Conservation (phyloP, 495 filamentous ascomycete genomes). For the Neurospora hispaniola region DNA sequence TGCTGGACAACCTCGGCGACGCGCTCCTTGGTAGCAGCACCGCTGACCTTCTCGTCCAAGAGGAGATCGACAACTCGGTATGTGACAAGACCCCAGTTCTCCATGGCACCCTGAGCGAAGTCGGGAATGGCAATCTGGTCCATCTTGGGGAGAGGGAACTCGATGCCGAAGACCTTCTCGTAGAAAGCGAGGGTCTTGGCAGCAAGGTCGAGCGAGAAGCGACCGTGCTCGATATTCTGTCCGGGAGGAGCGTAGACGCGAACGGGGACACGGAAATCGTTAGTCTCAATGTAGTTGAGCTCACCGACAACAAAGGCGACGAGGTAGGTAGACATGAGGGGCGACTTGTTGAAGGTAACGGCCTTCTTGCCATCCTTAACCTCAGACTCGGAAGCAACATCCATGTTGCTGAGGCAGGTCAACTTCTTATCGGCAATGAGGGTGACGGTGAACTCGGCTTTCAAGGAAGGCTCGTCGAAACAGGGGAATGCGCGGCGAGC, state of each 20-base stretch:
- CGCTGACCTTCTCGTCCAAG: slow-evolving; percentile 82
- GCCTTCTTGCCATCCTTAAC: slow-evolving; percentile 52
- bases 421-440: slow-evolving; percentile 62
- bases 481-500: slow-evolving; percentile 65
- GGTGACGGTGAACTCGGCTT: slow-evolving; percentile 63
- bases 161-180: slow-evolving; percentile 63
- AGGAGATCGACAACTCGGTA: slow-evolving; percentile 89
- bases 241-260: slow-evolving; percentile 58
- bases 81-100: slow-evolving; percentile 97
- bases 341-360: slow-evolving; percentile 63
- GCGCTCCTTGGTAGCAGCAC: slow-evolving; percentile 85
- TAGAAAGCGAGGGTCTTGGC: slow-evolving; percentile 61
- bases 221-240: slow-evolving; percentile 54
- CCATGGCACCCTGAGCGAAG: slow-evolving; percentile 90
- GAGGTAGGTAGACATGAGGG: slow-evolving; percentile 70
- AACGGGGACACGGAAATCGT: slow-evolving; percentile 62
- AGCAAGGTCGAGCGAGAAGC: slow-evolving; percentile 58
- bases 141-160: slow-evolving; percentile 75
- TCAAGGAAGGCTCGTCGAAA: slow-evolving; percentile 69
- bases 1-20: slow-evolving; percentile 94
- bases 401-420: slow-evolving; percentile 76
- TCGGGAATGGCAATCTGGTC: slow-evolving; percentile 97
- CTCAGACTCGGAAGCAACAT: slow-evolving; percentile 54
- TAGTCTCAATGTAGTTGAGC: slow-evolving; percentile 64
- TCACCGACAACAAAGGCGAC: slow-evolving; percentile 68